Percentiles rank a stretch among this genome's conserved stretches.
phyloP scores from a whole-genome alignment of 768 basidiomycete genomes.

The Pulveroboletus sp. region DNA sequence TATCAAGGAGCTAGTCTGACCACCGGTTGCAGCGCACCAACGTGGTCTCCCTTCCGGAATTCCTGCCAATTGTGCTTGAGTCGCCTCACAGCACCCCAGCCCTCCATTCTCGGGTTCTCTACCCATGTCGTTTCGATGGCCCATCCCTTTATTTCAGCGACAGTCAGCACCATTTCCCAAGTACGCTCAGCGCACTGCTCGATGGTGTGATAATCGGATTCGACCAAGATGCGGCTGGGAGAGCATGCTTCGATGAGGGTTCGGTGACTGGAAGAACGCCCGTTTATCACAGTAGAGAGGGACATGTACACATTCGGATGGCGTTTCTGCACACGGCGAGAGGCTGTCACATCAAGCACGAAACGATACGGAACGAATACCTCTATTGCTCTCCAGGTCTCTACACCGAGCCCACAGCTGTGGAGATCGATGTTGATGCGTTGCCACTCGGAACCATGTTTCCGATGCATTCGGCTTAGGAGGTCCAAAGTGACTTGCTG shows the following conservation, averaged over 20 bases:
- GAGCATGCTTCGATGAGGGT: conserved; percentile 62
- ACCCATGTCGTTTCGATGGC: conserved; percentile 58
- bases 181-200: conserved; percentile 52
- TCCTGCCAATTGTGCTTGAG: conserved; percentile 68
- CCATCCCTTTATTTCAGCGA: conserved; percentile 81
- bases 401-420: conserved; percentile 78
- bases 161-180: conserved; percentile 69
- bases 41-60: conserved; percentile 52
- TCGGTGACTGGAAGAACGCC: conserved; percentile 58
- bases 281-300: conserved; percentile 81
- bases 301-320: conserved; percentile 83
- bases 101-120: conserved; percentile 27
- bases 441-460: conserved; percentile 54
- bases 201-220: conserved; percentile 82
- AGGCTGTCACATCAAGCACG: not conserved
- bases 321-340: conserved; percentile 43
- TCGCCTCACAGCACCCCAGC: conserved; percentile 62
- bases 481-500: conserved; percentile 65
- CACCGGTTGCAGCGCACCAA: not conserved
- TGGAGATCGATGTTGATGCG: conserved; percentile 84
- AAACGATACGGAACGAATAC: conserved; percentile 34
- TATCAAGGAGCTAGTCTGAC: not conserved
- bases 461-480: conserved; percentile 52
- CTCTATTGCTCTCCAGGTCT: conserved; percentile 73
- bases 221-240: conserved; percentile 68